A percentile compares a stretch with the other conserved stretches of the same genome.
Evolutionary conservation across 257 asterid genomes (phyloP).

Genomic region (Nicotiana knightiana): DNA sequence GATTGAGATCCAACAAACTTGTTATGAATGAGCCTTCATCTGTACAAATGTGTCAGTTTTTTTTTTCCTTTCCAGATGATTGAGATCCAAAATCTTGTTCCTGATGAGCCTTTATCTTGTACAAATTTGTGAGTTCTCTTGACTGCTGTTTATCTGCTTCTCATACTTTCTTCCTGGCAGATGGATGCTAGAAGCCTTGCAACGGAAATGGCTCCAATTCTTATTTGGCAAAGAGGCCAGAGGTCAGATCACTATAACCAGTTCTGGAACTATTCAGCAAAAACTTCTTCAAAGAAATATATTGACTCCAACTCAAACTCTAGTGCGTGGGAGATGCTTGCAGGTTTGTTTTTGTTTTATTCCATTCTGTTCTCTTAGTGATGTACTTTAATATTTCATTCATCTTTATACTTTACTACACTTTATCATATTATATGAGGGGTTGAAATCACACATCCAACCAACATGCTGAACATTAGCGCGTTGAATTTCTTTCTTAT

Average conservation of each 20-base stretch:
- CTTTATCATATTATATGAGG: neutral
- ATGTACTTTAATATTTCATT: neutral
- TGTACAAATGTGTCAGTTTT: neutral
- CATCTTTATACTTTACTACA: neutral
- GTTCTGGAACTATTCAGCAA: slow-evolving; percentile 49
- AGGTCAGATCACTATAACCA: slow-evolving; percentile 56
- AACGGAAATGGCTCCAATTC: slow-evolving; percentile 77
- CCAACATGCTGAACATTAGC: neutral
- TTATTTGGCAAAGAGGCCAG: slow-evolving; percentile 79
- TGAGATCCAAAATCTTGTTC: neutral
- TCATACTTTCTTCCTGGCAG: slow-evolving; percentile 28
- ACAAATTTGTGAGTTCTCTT: neutral
- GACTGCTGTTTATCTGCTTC: neutral
- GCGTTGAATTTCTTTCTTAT: neutral
- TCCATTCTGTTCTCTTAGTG: neutral
- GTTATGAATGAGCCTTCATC: neutral
- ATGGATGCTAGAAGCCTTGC: slow-evolving; percentile 95
- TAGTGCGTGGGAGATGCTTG: slow-evolving; percentile 49
- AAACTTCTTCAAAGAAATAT: slow-evolving; percentile 31
- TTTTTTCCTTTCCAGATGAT: neutral
- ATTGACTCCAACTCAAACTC: slow-evolving; percentile 35
- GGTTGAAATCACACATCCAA: neutral
- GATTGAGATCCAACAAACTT: neutral
- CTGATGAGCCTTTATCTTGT: neutral
- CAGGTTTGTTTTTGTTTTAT: slow-evolving; percentile 36